Percentiles rank a stretch among this genome's conserved stretches.
These are phyloP conservation scores for Coriaria nepalensis DNA, from an alignment of 306 rosid genomes.

Conservation along the genomic window DNA sequence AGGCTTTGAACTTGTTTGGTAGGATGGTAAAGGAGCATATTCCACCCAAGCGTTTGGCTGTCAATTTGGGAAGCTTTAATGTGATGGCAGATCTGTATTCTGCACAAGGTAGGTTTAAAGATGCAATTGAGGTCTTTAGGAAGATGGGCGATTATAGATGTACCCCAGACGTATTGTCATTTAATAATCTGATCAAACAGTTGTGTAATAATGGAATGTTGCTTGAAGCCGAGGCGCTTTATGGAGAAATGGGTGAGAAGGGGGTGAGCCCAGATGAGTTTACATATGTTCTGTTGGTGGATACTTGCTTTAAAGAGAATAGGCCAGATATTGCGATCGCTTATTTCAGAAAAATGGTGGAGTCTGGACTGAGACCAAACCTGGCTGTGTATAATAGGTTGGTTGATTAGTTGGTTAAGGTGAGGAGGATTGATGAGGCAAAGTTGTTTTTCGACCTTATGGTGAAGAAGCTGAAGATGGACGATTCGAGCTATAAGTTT, in stretches of 20 bases:
- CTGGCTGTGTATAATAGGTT: conserved; percentile 69
- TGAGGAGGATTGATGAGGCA: conserved; percentile 62
- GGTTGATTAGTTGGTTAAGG: conserved; percentile 71
- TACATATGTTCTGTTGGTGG: conserved; percentile 73
- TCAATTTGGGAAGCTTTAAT: conserved; percentile 89
- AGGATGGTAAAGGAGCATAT: conserved; percentile 55
- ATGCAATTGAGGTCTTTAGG: conserved; percentile 68
- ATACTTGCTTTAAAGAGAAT: conserved; percentile 65
- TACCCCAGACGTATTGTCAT: conserved; percentile 57
- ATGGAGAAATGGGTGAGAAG: conserved; percentile 62
- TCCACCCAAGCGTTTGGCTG: conserved; percentile 39
- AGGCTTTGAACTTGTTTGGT: conserved; percentile 58
- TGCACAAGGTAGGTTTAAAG: conserved; percentile 42
- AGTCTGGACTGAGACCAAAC: conserved; percentile 68
- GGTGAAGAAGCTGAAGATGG: conserved; percentile 97
- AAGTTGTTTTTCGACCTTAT: conserved; percentile 65
- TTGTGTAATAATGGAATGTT: conserved; percentile 56
- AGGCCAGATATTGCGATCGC: conserved; percentile 81
- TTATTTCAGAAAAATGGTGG: conserved; percentile 75
- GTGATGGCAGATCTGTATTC: conserved; percentile 81
- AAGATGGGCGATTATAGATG: conserved; percentile 77
- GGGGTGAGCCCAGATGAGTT: conserved; percentile 81
- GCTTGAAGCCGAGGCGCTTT: conserved; percentile 65
- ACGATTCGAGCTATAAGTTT: conserved; percentile 64
- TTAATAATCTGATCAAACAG: conserved; percentile 82